Evolutionary conservation across 2,329 filamentous ascomycete genomes (phyloP).

Genomic region (Shiraia bambusicola): DNA sequence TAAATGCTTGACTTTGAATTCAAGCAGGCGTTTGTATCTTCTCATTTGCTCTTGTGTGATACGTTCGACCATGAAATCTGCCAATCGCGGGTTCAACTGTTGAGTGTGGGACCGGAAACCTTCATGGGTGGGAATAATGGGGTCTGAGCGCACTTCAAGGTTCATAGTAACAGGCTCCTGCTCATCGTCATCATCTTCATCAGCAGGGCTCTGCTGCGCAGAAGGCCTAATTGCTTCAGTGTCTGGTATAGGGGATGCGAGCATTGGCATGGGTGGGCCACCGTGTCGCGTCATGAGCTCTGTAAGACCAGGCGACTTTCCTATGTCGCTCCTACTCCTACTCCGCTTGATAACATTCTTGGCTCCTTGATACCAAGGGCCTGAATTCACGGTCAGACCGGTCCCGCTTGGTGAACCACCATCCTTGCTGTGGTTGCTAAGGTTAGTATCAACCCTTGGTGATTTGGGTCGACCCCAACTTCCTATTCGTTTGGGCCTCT

Average conservation of each 20-base stretch:
- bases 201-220: constrained; percentile 37
- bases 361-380: constrained; percentile 41
- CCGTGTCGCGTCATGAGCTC: constrained; percentile 60
- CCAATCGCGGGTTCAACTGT: constrained; percentile 71
- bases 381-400: constrained; percentile 35
- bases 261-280: constrained; percentile 59
- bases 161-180: constrained; percentile 62
- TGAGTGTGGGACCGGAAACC: constrained; percentile 77
- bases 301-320: constrained; percentile 48
- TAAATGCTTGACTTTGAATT: constrained; percentile 69
- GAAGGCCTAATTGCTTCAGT: constrained; percentile 39
- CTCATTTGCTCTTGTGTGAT: constrained; percentile 78
- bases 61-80: constrained; percentile 71
- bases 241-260: constrained; percentile 51
- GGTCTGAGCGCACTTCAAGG: constrained; percentile 62
- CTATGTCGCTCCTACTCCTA: constrained; percentile 61
- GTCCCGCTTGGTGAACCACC: constrained; percentile 53
- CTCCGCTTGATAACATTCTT: constrained; percentile 52
- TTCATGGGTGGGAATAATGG: constrained; percentile 69
- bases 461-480: constrained; percentile 47
- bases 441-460: constrained; percentile 43
- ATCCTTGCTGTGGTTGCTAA: constrained; percentile 53
- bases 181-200: constrained; percentile 47
- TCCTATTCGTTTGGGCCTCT: constrained; percentile 44
- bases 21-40: constrained; percentile 76